These are phyloP conservation scores for Parasitella parasitica DNA, from an alignment of 371 early-diverging fungal species.

Conservation along the genomic window DNA sequence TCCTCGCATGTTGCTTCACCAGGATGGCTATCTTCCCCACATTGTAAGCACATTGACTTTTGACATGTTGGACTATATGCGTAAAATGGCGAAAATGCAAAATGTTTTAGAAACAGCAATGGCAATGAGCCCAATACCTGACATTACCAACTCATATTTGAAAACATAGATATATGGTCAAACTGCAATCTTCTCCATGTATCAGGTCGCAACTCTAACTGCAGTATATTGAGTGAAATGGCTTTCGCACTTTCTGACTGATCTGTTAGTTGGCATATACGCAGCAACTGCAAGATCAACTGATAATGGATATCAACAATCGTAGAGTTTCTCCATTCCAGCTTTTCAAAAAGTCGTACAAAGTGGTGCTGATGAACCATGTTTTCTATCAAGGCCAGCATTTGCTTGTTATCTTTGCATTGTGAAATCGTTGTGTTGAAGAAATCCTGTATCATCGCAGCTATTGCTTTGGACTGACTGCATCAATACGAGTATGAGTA, in stretches of 20 bases:
- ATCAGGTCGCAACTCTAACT: slow-evolving; percentile 59
- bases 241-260: not conserved
- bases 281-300: slow-evolving; percentile 14
- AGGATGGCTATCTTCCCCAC: slow-evolving; percentile 55
- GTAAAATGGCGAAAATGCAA: not conserved
- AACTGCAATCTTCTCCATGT: slow-evolving; percentile 72
- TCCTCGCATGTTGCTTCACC: slow-evolving; percentile 45
- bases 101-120: too few relatives aligned
- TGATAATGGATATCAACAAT: slow-evolving; percentile 28
- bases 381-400: not conserved
- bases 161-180: slow-evolving; percentile 59
- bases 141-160: slow-evolving; percentile 55
- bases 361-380: not conserved
- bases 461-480: not conserved
- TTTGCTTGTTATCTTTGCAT: not conserved
- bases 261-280: slow-evolving; percentile 6
- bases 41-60: slow-evolving; percentile 55
- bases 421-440: not conserved
- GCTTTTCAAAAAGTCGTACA: slow-evolving; percentile 17
- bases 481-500: not conserved
- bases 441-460: not conserved
- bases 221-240: slow-evolving; percentile 46
- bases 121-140: too few relatives aligned
- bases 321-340: slow-evolving; percentile 32
- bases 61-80: slow-evolving; percentile 39